Conservation (phyloP, 1,284 basidiomycete genomes). For the Rhodotorula sp. region DNA sequence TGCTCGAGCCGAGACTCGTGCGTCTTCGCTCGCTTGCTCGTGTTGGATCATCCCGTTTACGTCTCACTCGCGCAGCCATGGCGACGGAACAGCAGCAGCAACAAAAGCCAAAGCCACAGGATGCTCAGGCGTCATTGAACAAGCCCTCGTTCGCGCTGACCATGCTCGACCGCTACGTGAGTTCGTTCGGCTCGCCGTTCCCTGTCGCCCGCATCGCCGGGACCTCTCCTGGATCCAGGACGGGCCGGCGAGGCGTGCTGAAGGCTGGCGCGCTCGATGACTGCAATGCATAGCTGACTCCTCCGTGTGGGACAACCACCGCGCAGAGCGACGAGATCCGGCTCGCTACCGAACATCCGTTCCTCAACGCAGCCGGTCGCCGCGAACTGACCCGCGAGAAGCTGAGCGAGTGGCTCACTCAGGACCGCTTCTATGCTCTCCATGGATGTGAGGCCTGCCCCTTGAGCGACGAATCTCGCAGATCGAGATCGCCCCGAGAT, state of each 20-base stretch:
- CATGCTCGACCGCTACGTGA: slow-evolving; percentile 18
- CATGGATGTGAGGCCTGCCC: slow-evolving; percentile 10
- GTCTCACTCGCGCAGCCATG: no score
- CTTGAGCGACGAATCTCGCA: no score
- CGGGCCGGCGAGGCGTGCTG: neutral
- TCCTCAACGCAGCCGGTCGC: slow-evolving; percentile 18
- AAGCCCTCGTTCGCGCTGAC: neutral
- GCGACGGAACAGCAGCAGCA: no score
- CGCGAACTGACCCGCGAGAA: slow-evolving; percentile 10
- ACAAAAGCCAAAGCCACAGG: no score
- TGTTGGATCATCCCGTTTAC: no score
- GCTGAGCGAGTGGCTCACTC: slow-evolving; percentile 22
- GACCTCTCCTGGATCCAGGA: neutral
- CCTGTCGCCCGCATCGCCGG: no score
- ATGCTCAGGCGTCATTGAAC: no score
- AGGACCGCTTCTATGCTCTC: slow-evolving; percentile 29
- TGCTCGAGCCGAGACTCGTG: no score
- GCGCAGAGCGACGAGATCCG: slow-evolving; percentile 12
- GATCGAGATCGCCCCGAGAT: no score
- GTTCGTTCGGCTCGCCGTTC: neutral
- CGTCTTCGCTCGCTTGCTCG: no score
- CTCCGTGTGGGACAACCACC: no score
- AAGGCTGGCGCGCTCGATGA: neutral
- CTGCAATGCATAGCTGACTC: no score
- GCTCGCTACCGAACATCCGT: slow-evolving; percentile 20